phyloP scores from a whole-genome alignment of 225 moss, liverwort and hornwort genomes.

The Rhytidiadelphus loreus region DNA sequence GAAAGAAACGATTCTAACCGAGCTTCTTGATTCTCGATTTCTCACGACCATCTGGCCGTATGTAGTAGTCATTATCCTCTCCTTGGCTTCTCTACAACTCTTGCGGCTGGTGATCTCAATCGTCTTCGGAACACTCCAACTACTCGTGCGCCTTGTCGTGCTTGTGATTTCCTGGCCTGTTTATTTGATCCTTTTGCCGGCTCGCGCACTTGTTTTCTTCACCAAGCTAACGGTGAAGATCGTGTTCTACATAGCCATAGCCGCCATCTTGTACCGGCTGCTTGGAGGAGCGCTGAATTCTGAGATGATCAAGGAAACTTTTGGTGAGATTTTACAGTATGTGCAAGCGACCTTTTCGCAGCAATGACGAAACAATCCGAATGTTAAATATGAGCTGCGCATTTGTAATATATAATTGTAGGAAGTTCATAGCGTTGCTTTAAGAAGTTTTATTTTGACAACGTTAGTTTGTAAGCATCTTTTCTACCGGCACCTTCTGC shows the following conservation, averaged over 20 bases:
- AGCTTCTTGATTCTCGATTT: not conserved
- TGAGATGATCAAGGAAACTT: slow-evolving; percentile 4
- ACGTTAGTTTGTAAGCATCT: not conserved
- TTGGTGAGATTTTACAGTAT: not conserved
- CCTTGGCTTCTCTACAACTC: not conserved
- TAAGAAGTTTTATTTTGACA: not conserved
- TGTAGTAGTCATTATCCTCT: not conserved
- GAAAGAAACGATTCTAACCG: not conserved
- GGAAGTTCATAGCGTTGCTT: not conserved
- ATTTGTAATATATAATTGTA: not conserved
- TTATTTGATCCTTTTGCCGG: slow-evolving; percentile 18
- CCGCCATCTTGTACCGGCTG: slow-evolving; percentile 5
- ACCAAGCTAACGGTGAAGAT: slow-evolving; percentile 3
- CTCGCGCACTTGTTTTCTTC: slow-evolving; percentile 10
- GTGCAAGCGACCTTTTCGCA: not conserved
- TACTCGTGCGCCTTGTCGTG: not conserved
- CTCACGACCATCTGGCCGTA: slow-evolving; percentile 5
- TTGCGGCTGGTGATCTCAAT: not conserved
- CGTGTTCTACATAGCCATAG: not conserved
- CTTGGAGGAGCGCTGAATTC: not conserved
- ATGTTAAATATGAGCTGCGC: not conserved
- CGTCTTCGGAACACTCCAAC: not conserved
- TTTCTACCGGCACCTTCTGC: not conserved
- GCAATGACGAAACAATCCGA: not conserved
- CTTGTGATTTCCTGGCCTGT: slow-evolving; percentile 8